Base-by-base conservation (phyloP, 257 asterid genomes). In the Nicotiana tabacum region DNA sequence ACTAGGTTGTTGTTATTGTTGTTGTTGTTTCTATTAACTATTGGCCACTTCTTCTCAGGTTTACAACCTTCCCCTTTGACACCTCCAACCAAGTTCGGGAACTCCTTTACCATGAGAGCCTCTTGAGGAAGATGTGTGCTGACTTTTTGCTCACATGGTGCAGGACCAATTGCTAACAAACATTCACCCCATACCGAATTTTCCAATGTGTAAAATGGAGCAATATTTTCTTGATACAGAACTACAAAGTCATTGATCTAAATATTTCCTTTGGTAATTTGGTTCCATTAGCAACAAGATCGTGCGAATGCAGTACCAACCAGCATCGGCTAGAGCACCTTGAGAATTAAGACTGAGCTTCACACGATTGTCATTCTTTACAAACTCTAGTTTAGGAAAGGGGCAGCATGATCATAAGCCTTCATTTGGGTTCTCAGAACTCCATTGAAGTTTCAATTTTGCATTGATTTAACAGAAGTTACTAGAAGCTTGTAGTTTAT, bases 271-370 rank as follows among this genome's bases (percentile, higher is more conserved):
- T 24, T 24, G 27, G 27, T 29, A 1, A 1, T 1, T 84, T 85
- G 5, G 93, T 88, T 82, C 98, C 97, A 2, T 87, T 85, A 27
- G 82, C 83, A 3, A 92, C 43, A 94, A 83, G 85, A 90, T 91
- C 43, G 95, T 92, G 35, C 92, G 77, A 79, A 89, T 88, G 90
- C 93, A 86, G 53, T 92, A 93, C 97, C 97, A 94, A 18, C 98
- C 97, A 0, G 35, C 69, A 21, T 93, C 95, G 27, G 0, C 1
- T 24, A 24, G 27, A 24, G 27, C 27, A 24, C 27, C 27, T 24
- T 24, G 27, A 24, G 27, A 24, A 24, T 24, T 24, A 24, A 24
- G 27, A 24, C 27, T 24, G 27, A 24, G 27, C 27, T 24, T 24
- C 27, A 24, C 27, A 30, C 32, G 2, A 2, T 2, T 30, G 1